Evolutionary conservation across 768 basidiomycete species (phyloP).

Genomic region (Tulasnella sp.): DNA sequence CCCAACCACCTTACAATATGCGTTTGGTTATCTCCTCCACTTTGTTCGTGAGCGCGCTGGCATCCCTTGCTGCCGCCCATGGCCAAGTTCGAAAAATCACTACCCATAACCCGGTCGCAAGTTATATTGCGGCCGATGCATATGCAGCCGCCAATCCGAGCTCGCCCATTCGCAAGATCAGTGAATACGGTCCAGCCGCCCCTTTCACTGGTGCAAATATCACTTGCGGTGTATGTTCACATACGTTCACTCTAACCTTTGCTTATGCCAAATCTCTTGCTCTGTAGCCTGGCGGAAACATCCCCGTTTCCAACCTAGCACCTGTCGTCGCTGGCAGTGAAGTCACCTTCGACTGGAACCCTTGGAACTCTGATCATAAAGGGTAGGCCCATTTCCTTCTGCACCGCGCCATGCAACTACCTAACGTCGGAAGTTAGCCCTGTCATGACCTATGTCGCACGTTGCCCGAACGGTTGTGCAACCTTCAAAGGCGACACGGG

Average conservation of each 20-base stretch:
- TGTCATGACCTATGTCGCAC: conserved; percentile 27
- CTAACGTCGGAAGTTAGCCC: conserved; percentile 5
- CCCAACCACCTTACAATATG: neutral
- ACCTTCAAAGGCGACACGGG: conserved; percentile 28
- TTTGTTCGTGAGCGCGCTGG: neutral
- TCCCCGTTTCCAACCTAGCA: conserved; percentile 14
- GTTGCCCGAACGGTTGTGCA: conserved; percentile 26
- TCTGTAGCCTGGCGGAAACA: conserved; percentile 26
- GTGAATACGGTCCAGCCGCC: conserved; percentile 23
- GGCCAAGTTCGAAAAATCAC: conserved; percentile 26
- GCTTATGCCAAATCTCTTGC: neutral
- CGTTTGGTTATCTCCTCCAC: neutral
- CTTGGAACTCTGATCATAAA: conserved; percentile 21
- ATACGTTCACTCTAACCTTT: neutral
- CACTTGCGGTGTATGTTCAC: conserved; percentile 23
- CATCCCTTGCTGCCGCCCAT: conserved; percentile 10
- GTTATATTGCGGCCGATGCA: conserved; percentile 26
- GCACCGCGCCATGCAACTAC: neutral
- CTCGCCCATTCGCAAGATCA: conserved; percentile 27
- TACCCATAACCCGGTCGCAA: conserved; percentile 19
- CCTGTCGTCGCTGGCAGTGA: conserved; percentile 24
- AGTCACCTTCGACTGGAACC: conserved; percentile 27
- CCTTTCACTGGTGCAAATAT: conserved; percentile 22
- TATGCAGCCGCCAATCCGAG: conserved; percentile 23
- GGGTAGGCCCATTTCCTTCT: neutral